These are phyloP conservation scores for Ceriops zippeliana DNA, from an alignment of 345 rosid genomes.

Conservation along the genomic window DNA sequence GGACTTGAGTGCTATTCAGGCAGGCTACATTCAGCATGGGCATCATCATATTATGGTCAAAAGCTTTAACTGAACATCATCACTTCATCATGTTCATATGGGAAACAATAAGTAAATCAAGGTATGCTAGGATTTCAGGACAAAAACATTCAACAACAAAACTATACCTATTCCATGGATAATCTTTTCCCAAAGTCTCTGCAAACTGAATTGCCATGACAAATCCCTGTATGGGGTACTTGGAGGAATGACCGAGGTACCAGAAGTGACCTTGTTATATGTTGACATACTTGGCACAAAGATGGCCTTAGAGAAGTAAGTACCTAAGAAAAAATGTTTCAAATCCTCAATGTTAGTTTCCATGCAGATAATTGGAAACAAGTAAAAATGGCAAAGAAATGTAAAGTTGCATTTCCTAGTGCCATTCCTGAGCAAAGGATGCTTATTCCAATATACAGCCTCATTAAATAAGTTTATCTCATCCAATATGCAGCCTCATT, in stretches of 20 bases:
- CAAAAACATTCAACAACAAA: not conserved
- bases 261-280: constrained; percentile 73
- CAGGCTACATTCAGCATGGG: too few relatives aligned
- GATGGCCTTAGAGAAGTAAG: constrained; percentile 69
- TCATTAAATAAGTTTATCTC: not conserved
- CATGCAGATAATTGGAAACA: not conserved
- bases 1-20: too few relatives aligned
- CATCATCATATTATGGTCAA: too few relatives aligned
- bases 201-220: constrained; percentile 75
- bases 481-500: not conserved
- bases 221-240: constrained; percentile 44
- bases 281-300: constrained; percentile 79
- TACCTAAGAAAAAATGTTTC: constrained; percentile 42
- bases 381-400: not conserved
- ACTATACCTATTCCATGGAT: constrained; percentile 55
- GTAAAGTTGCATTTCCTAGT: not conserved
- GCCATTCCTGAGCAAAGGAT: not conserved
- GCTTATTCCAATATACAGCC: not conserved
- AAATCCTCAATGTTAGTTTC: constrained; percentile 1
- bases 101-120: not conserved
- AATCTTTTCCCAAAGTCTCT: constrained; percentile 69
- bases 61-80: not conserved
- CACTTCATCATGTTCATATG: not conserved
- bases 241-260: constrained; percentile 40
- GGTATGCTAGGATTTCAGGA: not conserved